phyloP scores from a whole-genome alignment of 495 filamentous ascomycete species.

The Bathelium albidoporum region DNA sequence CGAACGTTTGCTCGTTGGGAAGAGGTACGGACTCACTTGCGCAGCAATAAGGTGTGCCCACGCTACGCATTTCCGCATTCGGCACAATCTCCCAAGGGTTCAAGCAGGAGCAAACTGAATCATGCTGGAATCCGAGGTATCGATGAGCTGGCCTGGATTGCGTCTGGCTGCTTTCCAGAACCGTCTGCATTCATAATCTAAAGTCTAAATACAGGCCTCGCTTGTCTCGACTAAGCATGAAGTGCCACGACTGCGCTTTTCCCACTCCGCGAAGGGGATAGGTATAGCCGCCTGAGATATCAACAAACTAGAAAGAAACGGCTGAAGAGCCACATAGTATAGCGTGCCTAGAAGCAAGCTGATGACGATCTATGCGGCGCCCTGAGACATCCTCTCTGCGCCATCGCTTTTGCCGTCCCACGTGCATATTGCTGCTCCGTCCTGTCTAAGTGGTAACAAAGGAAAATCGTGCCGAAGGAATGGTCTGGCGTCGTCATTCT shows the following conservation, averaged over 20 bases:
- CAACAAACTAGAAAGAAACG: neutral
- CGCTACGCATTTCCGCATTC: neutral
- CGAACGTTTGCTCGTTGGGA: neutral
- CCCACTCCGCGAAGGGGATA: neutral
- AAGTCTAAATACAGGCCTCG: neutral
- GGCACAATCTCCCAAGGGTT: neutral
- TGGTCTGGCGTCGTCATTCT: neutral
- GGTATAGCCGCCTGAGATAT: constrained; percentile 5
- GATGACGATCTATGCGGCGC: neutral
- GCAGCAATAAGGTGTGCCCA: neutral
- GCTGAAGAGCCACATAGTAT: neutral
- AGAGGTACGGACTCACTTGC: neutral
- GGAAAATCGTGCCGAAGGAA: neutral
- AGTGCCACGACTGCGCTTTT: constrained; percentile 1
- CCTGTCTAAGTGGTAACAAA: neutral
- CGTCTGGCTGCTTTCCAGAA: neutral
- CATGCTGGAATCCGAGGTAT: neutral
- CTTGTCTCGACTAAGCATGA: neutral
- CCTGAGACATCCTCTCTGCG: neutral
- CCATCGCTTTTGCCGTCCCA: neutral
- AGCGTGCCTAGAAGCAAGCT: neutral
- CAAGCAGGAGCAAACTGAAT: neutral
- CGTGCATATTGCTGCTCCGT: neutral
- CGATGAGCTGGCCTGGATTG: neutral
- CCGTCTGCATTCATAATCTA: neutral